Conservation (phyloP, 139 green algal species). For the Tetraselmis chui region DNA sequence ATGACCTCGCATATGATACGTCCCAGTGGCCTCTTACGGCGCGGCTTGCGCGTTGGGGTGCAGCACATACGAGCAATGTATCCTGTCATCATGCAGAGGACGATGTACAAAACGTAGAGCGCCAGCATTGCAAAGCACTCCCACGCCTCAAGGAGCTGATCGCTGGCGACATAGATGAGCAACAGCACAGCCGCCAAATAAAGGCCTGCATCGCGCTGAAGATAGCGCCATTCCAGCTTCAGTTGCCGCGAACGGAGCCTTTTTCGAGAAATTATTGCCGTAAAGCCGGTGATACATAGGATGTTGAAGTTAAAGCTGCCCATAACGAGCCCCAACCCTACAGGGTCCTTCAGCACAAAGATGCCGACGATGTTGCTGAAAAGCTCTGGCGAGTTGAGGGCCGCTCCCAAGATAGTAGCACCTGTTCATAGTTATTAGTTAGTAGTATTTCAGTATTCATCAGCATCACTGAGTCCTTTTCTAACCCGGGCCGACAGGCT, state of each 20-base stretch:
- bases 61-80: background rate
- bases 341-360: background rate
- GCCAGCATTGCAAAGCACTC: slow-evolving; percentile 9
- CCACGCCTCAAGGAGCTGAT: background rate
- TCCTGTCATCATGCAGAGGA: slow-evolving; percentile 3
- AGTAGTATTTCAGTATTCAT: too few relatives aligned
- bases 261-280: background rate
- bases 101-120: background rate
- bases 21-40: background rate
- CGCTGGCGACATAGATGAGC: background rate
- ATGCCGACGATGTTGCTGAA: background rate
- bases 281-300: slow-evolving; percentile 2
- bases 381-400: slow-evolving; percentile 10
- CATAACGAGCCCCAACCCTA: slow-evolving; percentile 8
- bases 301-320: slow-evolving; percentile 12
- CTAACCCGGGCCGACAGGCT: too few relatives aligned
- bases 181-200: background rate
- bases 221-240: slow-evolving; percentile 2
- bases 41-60: background rate
- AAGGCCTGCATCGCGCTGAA: slow-evolving; percentile 2
- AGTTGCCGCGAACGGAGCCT: slow-evolving; percentile 2
- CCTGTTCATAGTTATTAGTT: too few relatives aligned
- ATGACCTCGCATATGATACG: background rate
- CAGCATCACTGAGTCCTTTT: too few relatives aligned
- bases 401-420: background rate